These are phyloP conservation scores for Zizania palustris DNA, from an alignment of 202 grass and related monocot genomes.

Conservation along the genomic window DNA sequence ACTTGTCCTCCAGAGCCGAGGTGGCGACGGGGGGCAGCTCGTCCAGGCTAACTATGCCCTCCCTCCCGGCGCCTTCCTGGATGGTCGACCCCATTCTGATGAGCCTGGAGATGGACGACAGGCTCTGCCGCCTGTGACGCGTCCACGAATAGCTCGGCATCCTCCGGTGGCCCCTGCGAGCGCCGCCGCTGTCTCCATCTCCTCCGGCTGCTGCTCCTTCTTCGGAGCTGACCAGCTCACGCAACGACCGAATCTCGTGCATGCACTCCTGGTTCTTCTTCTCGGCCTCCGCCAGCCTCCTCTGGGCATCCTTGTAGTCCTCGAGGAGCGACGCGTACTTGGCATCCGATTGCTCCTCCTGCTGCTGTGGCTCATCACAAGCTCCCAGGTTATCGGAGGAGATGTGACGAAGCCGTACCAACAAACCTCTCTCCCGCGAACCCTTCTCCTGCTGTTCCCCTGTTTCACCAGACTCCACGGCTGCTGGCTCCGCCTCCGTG, in stretches of 20 bases:
- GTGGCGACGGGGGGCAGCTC: slow-evolving; percentile 26
- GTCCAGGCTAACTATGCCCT: too few relatives aligned
- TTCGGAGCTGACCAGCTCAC: slow-evolving; percentile 38
- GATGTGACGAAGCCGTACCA: slow-evolving; percentile 51
- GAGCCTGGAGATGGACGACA: slow-evolving; percentile 47
- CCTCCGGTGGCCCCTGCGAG: slow-evolving; percentile 37
- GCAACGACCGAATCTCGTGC: slow-evolving; percentile 61
- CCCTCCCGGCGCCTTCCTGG: not conserved
- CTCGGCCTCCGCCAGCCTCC: slow-evolving; percentile 60
- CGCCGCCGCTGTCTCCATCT: not conserved
- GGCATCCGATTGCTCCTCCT: slow-evolving; percentile 50
- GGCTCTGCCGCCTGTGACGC: slow-evolving; percentile 46
- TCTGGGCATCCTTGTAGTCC: slow-evolving; percentile 72
- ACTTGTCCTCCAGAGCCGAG: slow-evolving; percentile 62
- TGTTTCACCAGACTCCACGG: not conserved
- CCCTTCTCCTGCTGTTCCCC: slow-evolving; percentile 7
- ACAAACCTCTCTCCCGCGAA: slow-evolving; percentile 44
- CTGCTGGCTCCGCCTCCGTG: not conserved
- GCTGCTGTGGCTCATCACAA: not conserved
- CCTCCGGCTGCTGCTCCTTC: not conserved
- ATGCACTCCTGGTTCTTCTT: slow-evolving; percentile 64
- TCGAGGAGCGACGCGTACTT: slow-evolving; percentile 64
- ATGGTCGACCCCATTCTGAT: slow-evolving; percentile 46
- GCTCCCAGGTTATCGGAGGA: slow-evolving; percentile 35
- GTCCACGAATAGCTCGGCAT: slow-evolving; percentile 37